Percentiles rank a stretch among this genome's conserved stretches.
phyloP scores from a whole-genome alignment of 1,284 basidiomycete species.

The Athelia sp. region DNA sequence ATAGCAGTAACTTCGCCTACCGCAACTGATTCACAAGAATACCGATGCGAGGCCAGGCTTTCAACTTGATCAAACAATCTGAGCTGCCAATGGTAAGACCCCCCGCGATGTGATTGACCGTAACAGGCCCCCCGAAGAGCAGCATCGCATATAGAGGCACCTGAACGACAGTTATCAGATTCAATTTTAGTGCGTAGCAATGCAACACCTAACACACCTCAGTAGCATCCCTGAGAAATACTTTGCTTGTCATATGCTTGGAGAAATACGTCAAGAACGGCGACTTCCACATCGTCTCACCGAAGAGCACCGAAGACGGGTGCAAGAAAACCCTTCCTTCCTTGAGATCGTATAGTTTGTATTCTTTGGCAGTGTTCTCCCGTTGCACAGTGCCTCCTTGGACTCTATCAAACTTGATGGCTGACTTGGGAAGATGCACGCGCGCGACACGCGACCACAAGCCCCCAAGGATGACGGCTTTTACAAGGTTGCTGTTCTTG shows the following conservation, averaged over 20 bases:
- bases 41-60: conserved; percentile 85
- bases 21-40: conserved; percentile 88
- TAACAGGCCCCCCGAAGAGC: conserved; percentile 79
- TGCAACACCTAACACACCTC: conserved; percentile 60
- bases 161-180: conserved; percentile 27
- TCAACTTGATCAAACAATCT: conserved; percentile 55
- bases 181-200: background rate
- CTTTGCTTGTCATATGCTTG: conserved; percentile 81
- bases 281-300: conserved; percentile 66
- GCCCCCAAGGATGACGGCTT: conserved; percentile 78
- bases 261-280: conserved; percentile 82
- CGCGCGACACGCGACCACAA: conserved; percentile 78
- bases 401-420: conserved; percentile 79
- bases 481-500: conserved; percentile 67
- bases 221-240: conserved; percentile 85
- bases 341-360: conserved; percentile 69
- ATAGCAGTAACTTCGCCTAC: conserved; percentile 30
- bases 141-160: conserved; percentile 83
- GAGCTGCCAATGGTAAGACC: conserved; percentile 65
- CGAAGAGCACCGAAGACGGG: conserved; percentile 82
- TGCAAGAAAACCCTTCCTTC: conserved; percentile 74
- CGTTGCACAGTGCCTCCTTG: conserved; percentile 78
- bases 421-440: conserved; percentile 68
- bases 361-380: conserved; percentile 79
- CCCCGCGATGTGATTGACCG: conserved; percentile 75